Base-by-base conservation (phyloP, 2,329 filamentous ascomycete genomes). In the Chaetomiaceae sp. region DNA sequence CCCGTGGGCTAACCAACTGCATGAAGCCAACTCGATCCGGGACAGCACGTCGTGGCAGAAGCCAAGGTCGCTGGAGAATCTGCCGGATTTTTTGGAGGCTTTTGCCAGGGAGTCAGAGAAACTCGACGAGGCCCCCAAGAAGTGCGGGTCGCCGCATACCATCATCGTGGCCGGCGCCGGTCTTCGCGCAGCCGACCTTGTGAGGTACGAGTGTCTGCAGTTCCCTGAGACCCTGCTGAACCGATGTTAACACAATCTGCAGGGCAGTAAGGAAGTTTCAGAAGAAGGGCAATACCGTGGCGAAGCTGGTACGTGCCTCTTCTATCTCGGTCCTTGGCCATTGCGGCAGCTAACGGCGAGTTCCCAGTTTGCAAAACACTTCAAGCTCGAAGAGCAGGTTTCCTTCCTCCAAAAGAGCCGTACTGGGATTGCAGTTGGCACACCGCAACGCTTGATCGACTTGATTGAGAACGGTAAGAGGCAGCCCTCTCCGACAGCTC, bases 381-480 rank as follows among this genome's bases (percentile, higher is more conserved):
- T 99, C 75, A 99, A 99, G 72, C 72, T 99, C 11, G 82, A 89
- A 49, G 92, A 97, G 64, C 88, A 91, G 31, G 83, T 91, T 48
- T 78, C 86, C 55, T 88, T 88, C 66, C 82, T 95, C 38, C 79
- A 87, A 64, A 78, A 72, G 50, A 76, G 72, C 61, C 85, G 85
- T 57, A 89, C 91, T 12, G 89, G 90, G 25, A 88, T 97, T 59
- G 91, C 88, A 3, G 89, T 96, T 14, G 94, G 94, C 3, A 99
- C 94, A 5, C 92, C 94, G 5, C 82, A 88, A 45, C 80, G 94
- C 44, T 72, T 99, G 37, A 84, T 82, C 48, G 91, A 95, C 63
- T 72, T 99, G 56, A 81, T 96, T 31, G 87, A 95, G 36, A 83
- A 90, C 59, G 89, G 88, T 87, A 73, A 66, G 79, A 64, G n/a